Evolutionary conservation across 2,329 filamentous ascomycete species (phyloP), one percentile per base, ranked within the genome.

Genomic region (Thermothelomyces thermophilus): DNA sequence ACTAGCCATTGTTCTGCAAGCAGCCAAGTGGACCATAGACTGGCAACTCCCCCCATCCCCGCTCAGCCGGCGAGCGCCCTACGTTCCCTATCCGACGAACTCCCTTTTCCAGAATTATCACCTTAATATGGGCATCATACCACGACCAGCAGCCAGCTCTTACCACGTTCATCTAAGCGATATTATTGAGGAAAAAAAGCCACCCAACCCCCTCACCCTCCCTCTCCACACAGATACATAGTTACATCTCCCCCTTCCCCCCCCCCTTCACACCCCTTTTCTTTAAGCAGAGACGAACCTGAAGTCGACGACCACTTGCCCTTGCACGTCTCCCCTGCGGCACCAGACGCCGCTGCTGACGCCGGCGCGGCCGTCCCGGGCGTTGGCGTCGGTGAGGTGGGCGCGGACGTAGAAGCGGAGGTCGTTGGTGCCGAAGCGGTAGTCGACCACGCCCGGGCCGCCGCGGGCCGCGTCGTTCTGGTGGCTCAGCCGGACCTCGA

Each of bases 361-460:
- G n/a, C 22, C 33, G 1, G 37, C 35, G 33, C 40, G 20, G 10
- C 47, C 43, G 8, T 36, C 41, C 20, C 14, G 2, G 6, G 10
- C 19, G 14, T 20, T 1, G 2, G 10, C 13, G 24, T 5, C 8
- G 6, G n/a, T 1, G 2, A 46, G 39, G 44, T 47, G 7, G 3
- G 7, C 6, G 3, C n/a, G n/a, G 14, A 50, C 9, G 13, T 50
- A 54, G 24, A 48, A 54, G 19, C 41, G 1, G 13, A 56, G 1
- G 34, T 56, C 52, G 14, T 54, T 50, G 9, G 54, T 56, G 8
- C 54, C 51, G 20, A 54, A 52, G 17, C 20, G 22, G 13, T 46
- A 54, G 3, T 43, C 46, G 17, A 16, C 16, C 20, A 40, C 17
- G 3, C 17, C 33, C 35, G 5, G 4, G 9, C 1, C 13, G 1